Conservation (phyloP, 805 yeast species). For the Wickerhamiella lipophila region DNA sequence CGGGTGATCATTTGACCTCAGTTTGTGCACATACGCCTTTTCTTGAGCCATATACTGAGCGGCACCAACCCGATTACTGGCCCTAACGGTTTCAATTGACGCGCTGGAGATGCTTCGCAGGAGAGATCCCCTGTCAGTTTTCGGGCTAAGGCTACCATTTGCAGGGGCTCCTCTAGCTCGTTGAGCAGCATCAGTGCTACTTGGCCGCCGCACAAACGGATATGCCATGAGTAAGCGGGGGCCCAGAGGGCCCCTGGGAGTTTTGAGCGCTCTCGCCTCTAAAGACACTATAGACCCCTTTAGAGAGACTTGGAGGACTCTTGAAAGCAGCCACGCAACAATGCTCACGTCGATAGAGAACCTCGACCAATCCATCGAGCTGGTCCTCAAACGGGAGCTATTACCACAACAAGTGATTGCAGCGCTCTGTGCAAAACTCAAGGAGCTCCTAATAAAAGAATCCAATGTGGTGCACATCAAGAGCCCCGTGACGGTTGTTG, state of each 20-base stretch:
- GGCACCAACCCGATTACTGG: constrained; percentile 18
- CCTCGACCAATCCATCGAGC: constrained; percentile 59
- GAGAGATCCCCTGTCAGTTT: background rate
- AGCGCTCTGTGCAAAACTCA: constrained; percentile 66
- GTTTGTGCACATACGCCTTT: constrained; percentile 47
- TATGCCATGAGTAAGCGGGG: constrained; percentile 8
- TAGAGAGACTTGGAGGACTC: too few relatives aligned
- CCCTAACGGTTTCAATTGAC: background rate
- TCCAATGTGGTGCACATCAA: constrained; percentile 75
- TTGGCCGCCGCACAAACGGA: constrained; percentile 10
- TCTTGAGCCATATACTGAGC: constrained; percentile 50
- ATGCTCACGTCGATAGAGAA: constrained; percentile 24
- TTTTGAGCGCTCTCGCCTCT: too few relatives aligned
- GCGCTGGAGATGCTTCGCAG: constrained; percentile 1
- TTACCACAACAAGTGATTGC: constrained; percentile 58
- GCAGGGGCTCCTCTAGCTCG: background rate
- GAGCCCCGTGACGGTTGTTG: constrained; percentile 89
- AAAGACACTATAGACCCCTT: too few relatives aligned
- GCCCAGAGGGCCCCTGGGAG: too few relatives aligned
- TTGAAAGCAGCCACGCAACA: too few relatives aligned
- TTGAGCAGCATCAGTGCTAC: constrained; percentile 4
- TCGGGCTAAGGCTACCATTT: background rate
- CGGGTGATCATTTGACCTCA: constrained; percentile 48
- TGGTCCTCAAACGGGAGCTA: constrained; percentile 48
- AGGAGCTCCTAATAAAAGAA: constrained; percentile 64